Conservation (phyloP, 331 rosid species). For the Quercus phellos region DNA sequence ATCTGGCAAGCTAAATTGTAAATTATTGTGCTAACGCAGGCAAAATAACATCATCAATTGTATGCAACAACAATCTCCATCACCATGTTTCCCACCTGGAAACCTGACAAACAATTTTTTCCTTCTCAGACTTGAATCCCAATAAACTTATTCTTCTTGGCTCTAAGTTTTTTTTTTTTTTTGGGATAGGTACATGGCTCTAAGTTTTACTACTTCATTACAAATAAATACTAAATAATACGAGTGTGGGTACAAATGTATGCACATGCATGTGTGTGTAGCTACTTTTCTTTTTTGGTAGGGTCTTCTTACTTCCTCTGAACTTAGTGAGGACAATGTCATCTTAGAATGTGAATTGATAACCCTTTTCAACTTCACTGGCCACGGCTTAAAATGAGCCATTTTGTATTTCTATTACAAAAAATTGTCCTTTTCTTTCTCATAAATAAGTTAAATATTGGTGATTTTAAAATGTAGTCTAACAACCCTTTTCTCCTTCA, state of each 20-base stretch:
- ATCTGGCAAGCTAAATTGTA: not conserved
- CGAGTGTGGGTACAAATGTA: no score
- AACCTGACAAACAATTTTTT: not conserved
- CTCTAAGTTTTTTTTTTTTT: not conserved
- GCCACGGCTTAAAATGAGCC: not conserved
- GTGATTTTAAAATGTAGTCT: not conserved
- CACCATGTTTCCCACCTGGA: not conserved
- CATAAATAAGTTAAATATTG: not conserved
- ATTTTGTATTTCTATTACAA: not conserved
- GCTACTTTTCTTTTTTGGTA: not conserved
- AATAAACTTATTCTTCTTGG: not conserved
- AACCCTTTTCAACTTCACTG: not conserved
- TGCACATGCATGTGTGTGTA: not conserved
- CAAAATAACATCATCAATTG: not conserved
- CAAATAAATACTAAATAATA: no score
- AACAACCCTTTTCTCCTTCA: not conserved
- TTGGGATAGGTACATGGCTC: not conserved
- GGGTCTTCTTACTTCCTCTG: not conserved
- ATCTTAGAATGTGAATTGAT: not conserved
- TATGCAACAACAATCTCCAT: not conserved
- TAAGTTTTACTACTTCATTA: not conserved
- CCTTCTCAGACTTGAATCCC: not conserved
- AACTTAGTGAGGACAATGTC: not conserved
- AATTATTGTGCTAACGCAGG: not conserved
- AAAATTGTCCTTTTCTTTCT: not conserved